Conservation (phyloP, 1,139 yeast species). For the Hansenula sp. region DNA sequence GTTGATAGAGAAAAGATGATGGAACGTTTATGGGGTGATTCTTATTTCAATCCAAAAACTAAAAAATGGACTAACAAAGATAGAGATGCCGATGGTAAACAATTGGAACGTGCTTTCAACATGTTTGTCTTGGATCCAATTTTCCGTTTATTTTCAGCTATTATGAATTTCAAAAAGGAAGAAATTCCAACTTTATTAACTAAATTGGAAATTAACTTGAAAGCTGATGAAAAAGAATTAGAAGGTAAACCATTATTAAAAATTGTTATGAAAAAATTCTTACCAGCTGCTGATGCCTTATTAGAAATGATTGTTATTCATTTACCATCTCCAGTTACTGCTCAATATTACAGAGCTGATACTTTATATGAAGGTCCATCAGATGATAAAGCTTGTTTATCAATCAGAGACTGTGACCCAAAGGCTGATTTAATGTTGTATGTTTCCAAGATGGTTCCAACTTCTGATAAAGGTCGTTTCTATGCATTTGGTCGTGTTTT, state of each 20-base stretch:
- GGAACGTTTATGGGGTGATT: slow-evolving; percentile 99
- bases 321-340: slow-evolving; percentile 99
- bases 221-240: slow-evolving; percentile 93
- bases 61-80: slow-evolving; percentile 99
- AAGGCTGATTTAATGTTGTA: slow-evolving; percentile 97
- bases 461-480: slow-evolving; percentile 99
- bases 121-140: slow-evolving; percentile 99
- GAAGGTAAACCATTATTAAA: slow-evolving; percentile 98
- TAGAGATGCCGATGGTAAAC: slow-evolving; percentile 93
- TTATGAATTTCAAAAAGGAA: slow-evolving; percentile 97
- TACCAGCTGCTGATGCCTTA: slow-evolving; percentile 99
- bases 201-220: slow-evolving; percentile 87
- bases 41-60: slow-evolving; percentile 99
- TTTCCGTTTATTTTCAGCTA: slow-evolving; percentile 92
- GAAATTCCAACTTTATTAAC: slow-evolving; percentile 87
- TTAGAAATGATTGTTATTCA: slow-evolving; percentile 98
- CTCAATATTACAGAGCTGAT: slow-evolving; percentile 99
- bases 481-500: slow-evolving; percentile 99
- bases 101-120: slow-evolving; percentile 99
- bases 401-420: slow-evolving; percentile 98
- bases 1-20: slow-evolving; percentile 97
- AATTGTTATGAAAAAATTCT: slow-evolving; percentile 99
- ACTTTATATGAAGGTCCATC: slow-evolving; percentile 98
- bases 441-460: slow-evolving; percentile 99
- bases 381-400: slow-evolving; percentile 88